phyloP scores from a whole-genome alignment of 2,329 filamentous ascomycete species.

The Xylariaceae sp. region DNA sequence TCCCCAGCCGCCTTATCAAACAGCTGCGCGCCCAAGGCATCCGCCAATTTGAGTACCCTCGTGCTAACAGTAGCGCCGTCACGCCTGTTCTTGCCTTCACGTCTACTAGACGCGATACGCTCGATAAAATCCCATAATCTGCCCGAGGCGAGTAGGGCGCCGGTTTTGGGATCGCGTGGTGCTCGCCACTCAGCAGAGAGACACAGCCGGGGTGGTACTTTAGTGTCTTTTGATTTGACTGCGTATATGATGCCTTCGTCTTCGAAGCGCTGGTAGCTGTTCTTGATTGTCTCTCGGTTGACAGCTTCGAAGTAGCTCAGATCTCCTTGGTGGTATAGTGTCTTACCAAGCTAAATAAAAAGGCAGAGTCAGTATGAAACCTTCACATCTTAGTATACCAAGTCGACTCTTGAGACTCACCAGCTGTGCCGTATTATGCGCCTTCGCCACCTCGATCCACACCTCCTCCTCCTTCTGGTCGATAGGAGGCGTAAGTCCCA shows the following conservation, averaged over 20 bases:
- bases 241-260: constrained; percentile 85
- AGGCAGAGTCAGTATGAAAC: constrained; percentile 18
- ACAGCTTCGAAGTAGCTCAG: constrained; percentile 96
- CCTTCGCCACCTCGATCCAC: constrained; percentile 74
- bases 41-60: constrained; percentile 72
- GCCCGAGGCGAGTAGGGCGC: constrained; percentile 61
- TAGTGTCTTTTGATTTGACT: constrained; percentile 61
- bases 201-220: constrained; percentile 56
- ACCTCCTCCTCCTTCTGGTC: constrained; percentile 54
- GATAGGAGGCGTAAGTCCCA: constrained; percentile 74
- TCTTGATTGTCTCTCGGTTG: constrained; percentile 96
- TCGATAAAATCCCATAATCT: constrained; percentile 89
- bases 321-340: constrained; percentile 94
- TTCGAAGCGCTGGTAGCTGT: constrained; percentile 80
- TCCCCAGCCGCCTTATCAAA: constrained; percentile 54
- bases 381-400: too few relatives aligned
- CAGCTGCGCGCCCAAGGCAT: constrained; percentile 63
- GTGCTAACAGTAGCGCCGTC: constrained; percentile 85
- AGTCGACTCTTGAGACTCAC: constrained; percentile 42
- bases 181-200: constrained; percentile 73
- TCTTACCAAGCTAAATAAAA: constrained; percentile 73
- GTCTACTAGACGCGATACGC: constrained; percentile 71
- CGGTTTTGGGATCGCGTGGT: constrained; percentile 55
- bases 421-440: constrained; percentile 75
- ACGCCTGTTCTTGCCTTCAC: constrained; percentile 94